Evolutionary conservation across 2,329 filamentous ascomycete species (phyloP).

Genomic region (Colletotrichum brevisporum): DNA sequence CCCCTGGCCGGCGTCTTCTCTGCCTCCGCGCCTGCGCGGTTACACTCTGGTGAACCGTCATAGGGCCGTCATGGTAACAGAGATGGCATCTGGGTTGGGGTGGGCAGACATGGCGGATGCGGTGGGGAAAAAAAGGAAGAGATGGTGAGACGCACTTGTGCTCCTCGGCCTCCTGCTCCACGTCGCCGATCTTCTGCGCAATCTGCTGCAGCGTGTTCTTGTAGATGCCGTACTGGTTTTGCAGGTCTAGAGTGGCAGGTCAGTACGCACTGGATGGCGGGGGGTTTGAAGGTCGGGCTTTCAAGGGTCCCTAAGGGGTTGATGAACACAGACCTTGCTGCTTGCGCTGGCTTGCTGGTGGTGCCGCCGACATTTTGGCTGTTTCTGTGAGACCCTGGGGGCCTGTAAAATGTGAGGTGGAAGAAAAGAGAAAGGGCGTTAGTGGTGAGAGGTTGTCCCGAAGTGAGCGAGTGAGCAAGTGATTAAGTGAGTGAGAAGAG

Average conservation of each 20-base stretch:
- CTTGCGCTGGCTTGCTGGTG: slow-evolving; percentile 71
- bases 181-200: slow-evolving; percentile 95
- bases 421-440: neutral
- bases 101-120: slow-evolving; percentile 24
- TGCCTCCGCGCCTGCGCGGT: neutral
- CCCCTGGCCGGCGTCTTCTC: neutral
- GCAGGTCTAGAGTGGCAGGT: slow-evolving; percentile 72
- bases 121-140: slow-evolving; percentile 34
- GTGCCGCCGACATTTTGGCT: slow-evolving; percentile 62
- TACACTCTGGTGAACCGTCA: neutral
- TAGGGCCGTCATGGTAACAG: neutral
- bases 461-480: slow-evolving; percentile 3
- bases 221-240: slow-evolving; percentile 83
- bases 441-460: slow-evolving; percentile 1
- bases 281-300: slow-evolving; percentile 2
- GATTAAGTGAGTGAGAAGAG: slow-evolving; percentile 11
- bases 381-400: neutral
- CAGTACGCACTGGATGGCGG: slow-evolving; percentile 31
- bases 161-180: slow-evolving; percentile 97
- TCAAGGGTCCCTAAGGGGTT: neutral
- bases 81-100: neutral
- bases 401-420: neutral
- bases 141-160: slow-evolving; percentile 81
- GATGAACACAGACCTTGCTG: slow-evolving; percentile 76
- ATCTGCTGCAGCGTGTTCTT: slow-evolving; percentile 88